phyloP scores from a whole-genome alignment of 2,329 filamentous ascomycete genomes.

The Parafenestella ontariensis region DNA sequence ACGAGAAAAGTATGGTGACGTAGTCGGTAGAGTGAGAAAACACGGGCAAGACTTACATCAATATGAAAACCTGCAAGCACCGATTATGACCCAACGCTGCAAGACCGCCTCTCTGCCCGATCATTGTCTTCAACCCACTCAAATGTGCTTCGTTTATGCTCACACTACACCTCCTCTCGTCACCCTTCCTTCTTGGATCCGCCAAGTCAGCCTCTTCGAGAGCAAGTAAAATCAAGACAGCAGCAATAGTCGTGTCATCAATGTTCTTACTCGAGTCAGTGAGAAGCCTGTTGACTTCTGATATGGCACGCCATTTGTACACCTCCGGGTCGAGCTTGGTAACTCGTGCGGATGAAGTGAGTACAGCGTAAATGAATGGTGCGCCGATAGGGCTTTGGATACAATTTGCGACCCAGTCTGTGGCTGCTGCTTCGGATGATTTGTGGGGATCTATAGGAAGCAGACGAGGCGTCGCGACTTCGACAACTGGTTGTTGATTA shows the following conservation, averaged over 20 bases:
- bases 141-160: slow-evolving; percentile 32
- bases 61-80: slow-evolving; percentile 41
- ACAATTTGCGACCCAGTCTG: slow-evolving; percentile 34
- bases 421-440: slow-evolving; percentile 24
- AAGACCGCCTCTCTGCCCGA: slow-evolving; percentile 44
- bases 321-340: slow-evolving; percentile 25
- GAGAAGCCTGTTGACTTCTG: slow-evolving; percentile 38
- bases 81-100: slow-evolving; percentile 32
- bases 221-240: slow-evolving; percentile 42
- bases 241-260: slow-evolving; percentile 42
- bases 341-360: slow-evolving; percentile 31
- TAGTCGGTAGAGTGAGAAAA: neutral
- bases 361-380: slow-evolving; percentile 39
- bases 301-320: slow-evolving; percentile 38
- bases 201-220: slow-evolving; percentile 41
- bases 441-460: slow-evolving; percentile 38
- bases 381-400: slow-evolving; percentile 32
- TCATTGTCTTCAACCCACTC: slow-evolving; percentile 42
- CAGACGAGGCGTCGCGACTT: slow-evolving; percentile 25
- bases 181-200: slow-evolving; percentile 17
- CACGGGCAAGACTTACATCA: slow-evolving; percentile 33
- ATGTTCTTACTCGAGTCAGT: slow-evolving; percentile 27
- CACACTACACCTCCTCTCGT: slow-evolving; percentile 27
- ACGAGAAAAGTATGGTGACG: neutral
- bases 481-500: slow-evolving; percentile 26